Evolutionary conservation across 768 basidiomycete species (phyloP), one percentile per base, ranked within the genome.

Genomic region (Serendipita sp.): DNA sequence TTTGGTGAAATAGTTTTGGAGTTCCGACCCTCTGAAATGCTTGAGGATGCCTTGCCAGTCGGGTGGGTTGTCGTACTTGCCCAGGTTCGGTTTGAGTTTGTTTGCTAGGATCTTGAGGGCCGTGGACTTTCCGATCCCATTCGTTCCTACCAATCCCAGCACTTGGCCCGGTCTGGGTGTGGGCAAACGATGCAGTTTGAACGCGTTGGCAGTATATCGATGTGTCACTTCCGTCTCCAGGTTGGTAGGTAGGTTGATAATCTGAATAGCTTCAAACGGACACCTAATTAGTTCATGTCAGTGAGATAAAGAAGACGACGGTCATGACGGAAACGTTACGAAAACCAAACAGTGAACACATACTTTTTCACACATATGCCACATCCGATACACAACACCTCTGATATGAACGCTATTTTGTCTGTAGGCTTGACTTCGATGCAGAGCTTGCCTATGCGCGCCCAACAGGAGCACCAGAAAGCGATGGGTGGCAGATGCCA

Each of bases 351-450:
- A n/a, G n/a, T n/a, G n/a, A n/a, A 5, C 3, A 76, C 86, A 72
- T 70, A 96, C 95, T 97, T 99, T 77, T 98, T 97, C 34, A 97
- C 94, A 72, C 96, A 99, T 70, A 99, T 98, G 88, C 96, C 96
- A 74, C 96, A 99, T 69, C 96, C 96, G 65, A 99, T 99, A 72
- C 96, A 99, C 62, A 99, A 79, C 72, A 95, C 93, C 73, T 99
- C 96, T 28, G 96, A 98, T 75, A 99, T 89, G 81, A 94, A 97
- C 1, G 96, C 88, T 74, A 98, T 96, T 79, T 97, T 97, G 76
- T 96, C 94, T 5, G 84, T 82, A 14, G 95, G 72, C 73, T 92
- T 94, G 67, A 99, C 96, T 75, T 98, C 96, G 68, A 98, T 98
- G 78, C 96, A 99, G 24, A 99, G 79, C 75, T 96, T 97, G 17